phyloP scores from a whole-genome alignment of 352 stramenopile species.

The Globisporangium mamillatum region DNA sequence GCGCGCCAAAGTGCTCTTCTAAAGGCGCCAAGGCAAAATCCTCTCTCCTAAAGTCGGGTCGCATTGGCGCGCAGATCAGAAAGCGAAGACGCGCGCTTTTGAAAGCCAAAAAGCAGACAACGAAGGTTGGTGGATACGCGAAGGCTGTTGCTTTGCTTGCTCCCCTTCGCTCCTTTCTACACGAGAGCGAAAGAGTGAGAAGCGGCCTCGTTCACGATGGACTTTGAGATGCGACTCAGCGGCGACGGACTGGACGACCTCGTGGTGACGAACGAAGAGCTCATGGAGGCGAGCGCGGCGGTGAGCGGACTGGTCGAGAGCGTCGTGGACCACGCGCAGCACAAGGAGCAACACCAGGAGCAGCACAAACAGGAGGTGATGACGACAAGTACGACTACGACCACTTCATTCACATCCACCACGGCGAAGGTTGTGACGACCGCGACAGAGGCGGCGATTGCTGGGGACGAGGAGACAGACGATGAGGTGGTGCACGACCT shows the following conservation, averaged over 20 bases:
- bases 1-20: neutral
- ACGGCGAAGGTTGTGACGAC: neutral
- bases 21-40: neutral
- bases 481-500: constrained; percentile 19
- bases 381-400: neutral
- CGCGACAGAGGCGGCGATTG: neutral
- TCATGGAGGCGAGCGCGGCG: constrained; percentile 11
- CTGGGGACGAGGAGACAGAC: constrained; percentile 6
- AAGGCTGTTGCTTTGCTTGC: neutral
- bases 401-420: neutral
- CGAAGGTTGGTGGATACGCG: neutral
- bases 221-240: constrained; percentile 17
- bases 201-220: constrained; percentile 1
- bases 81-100: neutral
- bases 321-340: neutral
- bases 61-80: neutral
- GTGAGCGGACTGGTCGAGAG: constrained; percentile 6
- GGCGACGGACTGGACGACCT: constrained; percentile 13
- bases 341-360: neutral
- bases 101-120: neutral
- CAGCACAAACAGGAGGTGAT: neutral
- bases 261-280: constrained; percentile 11
- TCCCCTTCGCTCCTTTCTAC: neutral
- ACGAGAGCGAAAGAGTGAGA: neutral
- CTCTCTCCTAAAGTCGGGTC: neutral